phyloP scores from a whole-genome alignment of 2,329 filamentous ascomycete species.

The Pseudocercospora cruenta region DNA sequence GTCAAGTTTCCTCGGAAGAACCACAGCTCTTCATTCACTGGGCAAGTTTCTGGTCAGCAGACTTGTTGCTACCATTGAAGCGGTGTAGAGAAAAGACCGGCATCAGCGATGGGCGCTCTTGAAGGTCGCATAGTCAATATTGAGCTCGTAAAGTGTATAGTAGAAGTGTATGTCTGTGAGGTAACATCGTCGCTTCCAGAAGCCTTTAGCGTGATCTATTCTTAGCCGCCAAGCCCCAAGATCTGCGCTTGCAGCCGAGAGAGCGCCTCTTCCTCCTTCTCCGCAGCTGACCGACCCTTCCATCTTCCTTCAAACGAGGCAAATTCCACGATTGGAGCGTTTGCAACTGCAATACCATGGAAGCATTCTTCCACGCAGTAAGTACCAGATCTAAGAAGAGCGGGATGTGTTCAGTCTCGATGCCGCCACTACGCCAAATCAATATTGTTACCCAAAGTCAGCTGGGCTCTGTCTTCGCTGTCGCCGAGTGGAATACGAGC shows the following conservation, averaged over 20 bases:
- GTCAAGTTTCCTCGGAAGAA: too few relatives aligned
- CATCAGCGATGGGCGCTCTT: not conserved
- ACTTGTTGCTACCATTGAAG: not conserved
- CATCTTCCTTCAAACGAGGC: not conserved
- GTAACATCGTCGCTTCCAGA: not conserved
- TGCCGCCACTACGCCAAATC: not conserved
- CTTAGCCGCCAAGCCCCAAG: not conserved
- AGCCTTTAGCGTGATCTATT: not conserved
- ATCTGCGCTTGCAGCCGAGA: not conserved
- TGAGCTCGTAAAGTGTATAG: not conserved
- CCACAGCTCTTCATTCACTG: too few relatives aligned
- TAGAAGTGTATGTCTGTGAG: not conserved
- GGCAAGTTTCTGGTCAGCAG: too few relatives aligned
- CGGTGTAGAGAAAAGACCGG: not conserved
- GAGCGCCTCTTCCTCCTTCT: not conserved
- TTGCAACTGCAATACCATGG: not conserved
- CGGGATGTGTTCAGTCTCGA: not conserved
- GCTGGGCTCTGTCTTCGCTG: not conserved
- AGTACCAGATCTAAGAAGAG: not conserved
- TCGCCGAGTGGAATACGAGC: constrained; percentile 7
- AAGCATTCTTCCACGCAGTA: not conserved
- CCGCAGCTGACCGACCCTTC: not conserved
- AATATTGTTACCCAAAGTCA: constrained; percentile 1
- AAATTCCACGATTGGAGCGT: not conserved
- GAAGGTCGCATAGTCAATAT: not conserved